Conservation (phyloP, 2,329 filamentous ascomycete species). For the Purpureocillium lavendulum region DNA sequence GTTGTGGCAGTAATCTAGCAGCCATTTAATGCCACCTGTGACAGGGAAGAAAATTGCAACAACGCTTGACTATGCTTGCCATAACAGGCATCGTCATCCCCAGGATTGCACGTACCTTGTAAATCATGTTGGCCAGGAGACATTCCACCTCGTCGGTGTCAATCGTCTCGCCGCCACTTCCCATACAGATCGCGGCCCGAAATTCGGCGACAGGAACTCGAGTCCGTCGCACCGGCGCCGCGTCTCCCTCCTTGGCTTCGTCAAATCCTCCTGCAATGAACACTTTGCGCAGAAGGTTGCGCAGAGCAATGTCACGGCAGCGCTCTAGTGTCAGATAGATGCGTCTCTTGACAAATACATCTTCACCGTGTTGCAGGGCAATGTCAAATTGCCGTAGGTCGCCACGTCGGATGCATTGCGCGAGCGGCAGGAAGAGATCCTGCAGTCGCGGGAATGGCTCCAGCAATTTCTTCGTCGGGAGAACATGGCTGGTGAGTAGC, state of each 20-base stretch:
- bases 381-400: slow-evolving; percentile 78
- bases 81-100: too few relatives aligned
- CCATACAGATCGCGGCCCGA: slow-evolving; percentile 71
- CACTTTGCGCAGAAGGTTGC: slow-evolving; percentile 87
- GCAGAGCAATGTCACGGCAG: slow-evolving; percentile 81
- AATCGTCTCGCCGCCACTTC: slow-evolving; percentile 54
- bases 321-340: slow-evolving; percentile 94
- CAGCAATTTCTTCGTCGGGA: slow-evolving; percentile 67
- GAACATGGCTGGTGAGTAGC: slow-evolving; percentile 76
- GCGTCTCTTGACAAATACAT: slow-evolving; percentile 86
- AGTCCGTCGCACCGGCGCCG: slow-evolving; percentile 57
- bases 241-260: slow-evolving; percentile 60
- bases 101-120: slow-evolving; percentile 61
- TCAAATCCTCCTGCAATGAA: slow-evolving; percentile 80
- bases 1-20: too few relatives aligned
- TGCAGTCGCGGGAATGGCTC: slow-evolving; percentile 69
- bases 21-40: too few relatives aligned
- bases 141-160: slow-evolving; percentile 95
- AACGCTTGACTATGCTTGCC: too few relatives aligned
- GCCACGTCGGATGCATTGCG: slow-evolving; percentile 69
- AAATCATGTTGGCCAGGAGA: slow-evolving; percentile 90
- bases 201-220: slow-evolving; percentile 81
- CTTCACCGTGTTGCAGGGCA: slow-evolving; percentile 72
- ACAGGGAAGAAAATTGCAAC: too few relatives aligned
- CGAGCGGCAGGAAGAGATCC: slow-evolving; percentile 69